Base-by-base conservation (phyloP, 2,329 filamentous ascomycete genomes). In the Cucurbitaria berberidis region DNA sequence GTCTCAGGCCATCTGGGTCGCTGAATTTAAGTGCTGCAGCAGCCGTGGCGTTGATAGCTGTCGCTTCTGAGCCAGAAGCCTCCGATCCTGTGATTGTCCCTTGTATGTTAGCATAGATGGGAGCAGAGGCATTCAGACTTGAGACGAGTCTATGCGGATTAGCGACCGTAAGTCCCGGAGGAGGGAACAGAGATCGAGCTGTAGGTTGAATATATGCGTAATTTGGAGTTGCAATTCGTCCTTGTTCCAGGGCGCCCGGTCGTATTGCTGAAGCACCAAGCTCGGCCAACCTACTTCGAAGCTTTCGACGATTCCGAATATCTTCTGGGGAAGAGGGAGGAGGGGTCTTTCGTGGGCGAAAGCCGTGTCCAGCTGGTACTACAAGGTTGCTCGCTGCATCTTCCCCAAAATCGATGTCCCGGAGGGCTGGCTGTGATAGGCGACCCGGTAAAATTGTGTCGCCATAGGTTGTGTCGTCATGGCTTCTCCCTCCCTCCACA, bases 141-240 rank as follows among this genome's bases (percentile, higher is more conserved):
- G 63, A 63, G 4, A 54, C 44, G 13, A 48, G 40, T 22, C 61
- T 59, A 30, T 62, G 53, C 8, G 66, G 62, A 30, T 70, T 70
- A 5, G 67, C 64, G 10, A 68, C 51, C 1, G 64, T 67, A 24
- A 59, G 42, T 9, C 64, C 66, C 19, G 57, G 51, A 16, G 54
- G 55, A 24, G 48, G 53, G 13, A 57, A 54, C 7, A 57, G 42
- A 30, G 63, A 42, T 10, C 57, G 59, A 44, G 57, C 32, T 21
- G 54, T 54, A 39, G 51, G 22, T 6, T 51, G 50, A 11, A 45
- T n/a, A 10, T 38, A 24, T 29, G 39, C 29, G n/a, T 53, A 49
- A 32, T 57, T 46, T 15, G 62, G 64, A 18, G 73, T 64, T 4
- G 72, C 67, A 44, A 75, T 68, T 39, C 69, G 61, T 16, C 69